These are phyloP conservation scores for Fusarium staphyleae DNA, from an alignment of 2,329 filamentous ascomycete species.

Conservation along the genomic window DNA sequence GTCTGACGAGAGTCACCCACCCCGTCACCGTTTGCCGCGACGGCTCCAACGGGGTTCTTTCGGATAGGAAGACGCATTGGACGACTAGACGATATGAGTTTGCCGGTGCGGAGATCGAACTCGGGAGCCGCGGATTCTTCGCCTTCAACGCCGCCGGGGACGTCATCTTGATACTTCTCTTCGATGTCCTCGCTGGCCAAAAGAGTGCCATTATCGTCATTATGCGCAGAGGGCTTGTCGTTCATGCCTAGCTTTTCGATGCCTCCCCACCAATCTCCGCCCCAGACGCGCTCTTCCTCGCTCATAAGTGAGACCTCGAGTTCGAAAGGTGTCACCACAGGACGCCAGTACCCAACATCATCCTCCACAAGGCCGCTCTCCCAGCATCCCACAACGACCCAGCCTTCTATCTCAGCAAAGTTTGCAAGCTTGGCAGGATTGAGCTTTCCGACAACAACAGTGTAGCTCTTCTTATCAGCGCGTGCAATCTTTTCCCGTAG, in stretches of 20 bases:
- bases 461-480: conserved; percentile 93
- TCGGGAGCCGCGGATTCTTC: conserved; percentile 84
- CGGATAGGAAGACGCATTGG: conserved; percentile 67
- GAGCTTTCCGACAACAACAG: conserved; percentile 94
- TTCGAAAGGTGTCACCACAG: conserved; percentile 95
- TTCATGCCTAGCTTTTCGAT: conserved; percentile 72
- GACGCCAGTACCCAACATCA: conserved; percentile 80
- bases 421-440: conserved; percentile 97
- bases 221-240: conserved; percentile 31
- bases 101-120: conserved; percentile 89
- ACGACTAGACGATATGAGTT: conserved; percentile 78
- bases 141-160: conserved; percentile 58
- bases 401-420: conserved; percentile 92
- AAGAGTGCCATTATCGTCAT: conserved; percentile 6
- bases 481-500: conserved; percentile 75
- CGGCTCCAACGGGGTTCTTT: conserved; percentile 10
- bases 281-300: conserved; percentile 83
- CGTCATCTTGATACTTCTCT: conserved; percentile 41
- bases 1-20: conserved; percentile 8
- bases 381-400: conserved; percentile 98
- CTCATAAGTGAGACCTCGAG: conserved; percentile 77
- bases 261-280: conserved; percentile 86
- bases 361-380: conserved; percentile 93
- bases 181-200: conserved; percentile 9
- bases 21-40: not conserved